Evolutionary conservation across 768 basidiomycete species (phyloP).

Genomic region (Xerocomellus intermedius): DNA sequence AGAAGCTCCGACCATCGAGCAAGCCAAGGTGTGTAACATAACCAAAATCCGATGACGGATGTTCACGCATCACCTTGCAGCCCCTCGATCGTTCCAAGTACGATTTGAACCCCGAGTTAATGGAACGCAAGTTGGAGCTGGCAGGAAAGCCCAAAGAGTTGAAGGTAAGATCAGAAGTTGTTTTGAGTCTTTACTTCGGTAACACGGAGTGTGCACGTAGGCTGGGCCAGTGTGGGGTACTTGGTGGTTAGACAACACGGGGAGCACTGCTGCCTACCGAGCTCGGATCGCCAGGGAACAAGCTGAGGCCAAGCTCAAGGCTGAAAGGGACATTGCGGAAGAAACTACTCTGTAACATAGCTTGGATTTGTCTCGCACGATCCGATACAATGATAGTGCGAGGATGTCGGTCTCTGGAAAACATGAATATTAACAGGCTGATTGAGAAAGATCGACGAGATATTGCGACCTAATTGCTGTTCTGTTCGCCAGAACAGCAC

Average conservation of each 20-base stretch:
- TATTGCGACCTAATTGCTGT: too few species aligned
- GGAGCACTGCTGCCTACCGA: constrained; percentile 15
- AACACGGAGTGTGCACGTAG: not conserved
- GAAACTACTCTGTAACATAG: not conserved
- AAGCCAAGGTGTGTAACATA: constrained; percentile 1
- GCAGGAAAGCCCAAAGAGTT: not conserved
- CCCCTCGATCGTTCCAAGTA: constrained; percentile 16
- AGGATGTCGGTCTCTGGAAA: not conserved
- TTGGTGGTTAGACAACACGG: constrained; percentile 16
- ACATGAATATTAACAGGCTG: not conserved
- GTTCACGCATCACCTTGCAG: not conserved
- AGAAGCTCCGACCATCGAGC: constrained; percentile 10
- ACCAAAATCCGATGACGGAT: not conserved
- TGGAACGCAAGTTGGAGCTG: constrained; percentile 2
- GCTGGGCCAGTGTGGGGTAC: not conserved
- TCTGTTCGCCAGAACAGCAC: too few species aligned
- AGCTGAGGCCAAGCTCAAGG: constrained; percentile 5
- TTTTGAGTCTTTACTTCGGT: not conserved
- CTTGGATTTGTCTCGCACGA: not conserved
- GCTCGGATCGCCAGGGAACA: constrained; percentile 10
- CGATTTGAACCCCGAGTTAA: constrained; percentile 6
- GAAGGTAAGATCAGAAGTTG: not conserved
- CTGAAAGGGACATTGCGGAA: not conserved
- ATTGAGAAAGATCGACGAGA: not conserved
- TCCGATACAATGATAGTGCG: not conserved